phyloP scores from a whole-genome alignment of 257 asterid species.

The Solanum sejunctum region DNA sequence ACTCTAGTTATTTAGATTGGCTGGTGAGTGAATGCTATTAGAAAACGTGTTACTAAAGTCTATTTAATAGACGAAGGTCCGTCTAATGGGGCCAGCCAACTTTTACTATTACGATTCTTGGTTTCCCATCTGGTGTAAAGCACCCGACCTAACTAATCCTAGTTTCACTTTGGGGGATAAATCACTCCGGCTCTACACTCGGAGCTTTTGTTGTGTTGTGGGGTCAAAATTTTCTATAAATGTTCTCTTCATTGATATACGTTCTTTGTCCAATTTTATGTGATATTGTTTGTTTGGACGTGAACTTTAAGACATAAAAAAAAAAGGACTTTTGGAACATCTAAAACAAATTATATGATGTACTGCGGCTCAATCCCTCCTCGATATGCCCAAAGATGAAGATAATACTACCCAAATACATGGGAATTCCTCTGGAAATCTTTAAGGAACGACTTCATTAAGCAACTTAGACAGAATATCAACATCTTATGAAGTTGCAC shows the following conservation, averaged over 20 bases:
- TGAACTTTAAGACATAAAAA: not conserved
- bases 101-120: not conserved
- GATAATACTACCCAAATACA: too few species aligned
- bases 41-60: not conserved
- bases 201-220: not conserved
- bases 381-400: too few species aligned
- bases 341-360: not conserved
- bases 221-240: not conserved
- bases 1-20: not conserved
- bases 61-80: not conserved
- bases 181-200: not conserved
- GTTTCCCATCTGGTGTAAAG: not conserved
- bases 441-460: too few species aligned
- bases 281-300: not conserved
- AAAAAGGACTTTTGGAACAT: not conserved
- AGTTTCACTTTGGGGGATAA: not conserved
- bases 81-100: not conserved
- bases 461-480: too few species aligned
- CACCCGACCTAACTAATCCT: not conserved
- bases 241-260: not conserved
- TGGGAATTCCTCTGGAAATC: too few species aligned
- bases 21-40: not conserved
- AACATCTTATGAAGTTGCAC: too few species aligned
- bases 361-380: too few species aligned
- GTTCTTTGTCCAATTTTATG: not conserved